Base-by-base conservation (phyloP, 805 yeast species). In the Kodamaea kaohsiungensis region DNA sequence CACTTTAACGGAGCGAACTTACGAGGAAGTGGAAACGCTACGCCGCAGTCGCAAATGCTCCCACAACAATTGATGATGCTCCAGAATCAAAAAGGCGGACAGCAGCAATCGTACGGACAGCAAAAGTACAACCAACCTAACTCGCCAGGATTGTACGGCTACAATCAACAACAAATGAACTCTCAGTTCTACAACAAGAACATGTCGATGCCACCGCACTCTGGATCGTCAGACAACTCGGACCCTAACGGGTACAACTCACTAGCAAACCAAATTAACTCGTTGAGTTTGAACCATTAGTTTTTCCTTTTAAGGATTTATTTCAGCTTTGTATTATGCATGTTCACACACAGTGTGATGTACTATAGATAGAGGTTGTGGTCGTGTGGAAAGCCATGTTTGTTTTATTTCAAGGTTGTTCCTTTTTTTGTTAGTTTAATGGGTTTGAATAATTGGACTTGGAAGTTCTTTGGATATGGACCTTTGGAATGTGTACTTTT, bases 201-300 rank as follows among this genome's bases (percentile, higher is more conserved):
- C 27, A 49, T 17, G 56, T 48, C 56, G 58, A 60, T 50, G 18
- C 42, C 42, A 7, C 12, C 45, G 13, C 45, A 40, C 45, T 40
- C 45, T 17, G 45, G 25, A 22, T 40, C 45, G 25, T 40, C 45
- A 22, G 45, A 40, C 25, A 40, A 17, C 19, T 17, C 45, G 19
- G 45, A 40, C 45, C 45, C 45, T 13, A 40, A 17, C 45, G 42
- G 42, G 42, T 40, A 40, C 45, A 40, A 40, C 45, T 40, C 45
- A 7, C 63, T 71, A 47, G 62, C 70, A 39, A 66, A 60, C 53
- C 76, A 72, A 50, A 66, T 73, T 55, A 70, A 69, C 56, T 65
- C 75, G 12, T 65, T 70, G 56, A 72, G 65, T 56, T 71, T 71
- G 50, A 48, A 46, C 38, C 48, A 46, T 18, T 39, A 27, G 38